phyloP scores from a whole-genome alignment of 768 basidiomycete genomes.

The Tricholoma hemisulphureum region DNA sequence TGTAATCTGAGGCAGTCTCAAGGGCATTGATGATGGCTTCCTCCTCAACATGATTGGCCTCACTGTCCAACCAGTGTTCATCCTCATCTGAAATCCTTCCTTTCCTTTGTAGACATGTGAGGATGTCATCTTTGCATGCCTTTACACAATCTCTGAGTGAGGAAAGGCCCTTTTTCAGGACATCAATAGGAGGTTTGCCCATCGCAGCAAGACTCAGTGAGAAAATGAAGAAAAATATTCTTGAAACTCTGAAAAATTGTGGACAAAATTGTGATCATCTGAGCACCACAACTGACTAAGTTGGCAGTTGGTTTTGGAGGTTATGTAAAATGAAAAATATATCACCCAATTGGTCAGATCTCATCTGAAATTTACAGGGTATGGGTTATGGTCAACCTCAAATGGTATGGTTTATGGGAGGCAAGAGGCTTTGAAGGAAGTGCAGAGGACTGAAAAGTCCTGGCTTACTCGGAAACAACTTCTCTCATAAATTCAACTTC shows the following conservation, averaged over 20 bases:
- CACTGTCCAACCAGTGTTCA: slow-evolving; percentile 5
- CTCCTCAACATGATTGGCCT: slow-evolving; percentile 3
- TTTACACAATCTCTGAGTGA: slow-evolving; percentile 5
- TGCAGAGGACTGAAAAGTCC: slow-evolving; percentile 8
- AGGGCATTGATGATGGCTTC: slow-evolving; percentile 3
- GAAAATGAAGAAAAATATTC: neutral
- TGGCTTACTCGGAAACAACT: slow-evolving; percentile 13
- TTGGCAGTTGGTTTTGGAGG: neutral
- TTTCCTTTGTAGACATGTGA: neutral
- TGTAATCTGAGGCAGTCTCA: too few relatives aligned
- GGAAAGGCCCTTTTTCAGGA: slow-evolving; percentile 6
- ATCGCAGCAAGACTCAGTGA: neutral
- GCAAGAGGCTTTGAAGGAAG: slow-evolving; percentile 9
- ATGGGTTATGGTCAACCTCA: slow-evolving; percentile 4
- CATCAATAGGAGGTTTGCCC: neutral
- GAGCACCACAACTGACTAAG: neutral
- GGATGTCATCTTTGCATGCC: slow-evolving; percentile 1
- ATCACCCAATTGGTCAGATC: neutral
- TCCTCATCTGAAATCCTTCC: slow-evolving; percentile 5
- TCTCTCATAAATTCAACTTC: slow-evolving; percentile 8
- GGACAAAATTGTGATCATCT: neutral
- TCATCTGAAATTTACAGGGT: neutral
- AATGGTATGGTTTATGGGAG: slow-evolving; percentile 6
- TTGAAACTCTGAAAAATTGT: neutral
- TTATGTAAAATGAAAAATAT: neutral